Percentiles rank a stretch among this genome's conserved stretches.
Evolutionary conservation across 129 eudicot genomes (phyloP).

Genomic region (Centella asiatica): DNA sequence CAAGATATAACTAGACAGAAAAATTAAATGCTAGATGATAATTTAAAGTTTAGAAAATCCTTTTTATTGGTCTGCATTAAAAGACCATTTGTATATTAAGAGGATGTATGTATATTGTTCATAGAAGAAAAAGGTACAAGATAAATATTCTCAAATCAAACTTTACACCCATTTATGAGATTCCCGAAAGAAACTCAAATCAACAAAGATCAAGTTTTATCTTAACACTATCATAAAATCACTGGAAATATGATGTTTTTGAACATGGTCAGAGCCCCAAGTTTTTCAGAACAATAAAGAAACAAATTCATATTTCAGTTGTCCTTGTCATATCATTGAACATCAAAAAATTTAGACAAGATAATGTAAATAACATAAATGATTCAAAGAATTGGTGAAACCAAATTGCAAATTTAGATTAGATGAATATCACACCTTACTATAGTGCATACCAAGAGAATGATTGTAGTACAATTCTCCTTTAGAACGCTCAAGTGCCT

Average conservation of each 20-base stretch:
- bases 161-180: no score
- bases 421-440: slow-evolving; percentile 61
- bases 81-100: not conserved
- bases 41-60: no score
- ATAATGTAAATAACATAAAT: not conserved
- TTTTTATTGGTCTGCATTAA: not conserved
- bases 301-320: not conserved
- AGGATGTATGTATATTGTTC: no score
- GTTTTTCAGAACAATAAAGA: no score
- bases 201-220: no score
- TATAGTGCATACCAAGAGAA: slow-evolving; percentile 93
- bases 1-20: no score
- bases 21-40: not conserved
- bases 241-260: no score
- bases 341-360: not conserved
- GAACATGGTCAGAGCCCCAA: no score
- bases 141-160: no score
- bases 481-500: slow-evolving; percentile 79
- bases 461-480: slow-evolving; percentile 87
- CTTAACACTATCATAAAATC: no score
- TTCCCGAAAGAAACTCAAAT: no score
- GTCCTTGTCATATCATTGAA: not conserved
- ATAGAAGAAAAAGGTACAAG: no score
- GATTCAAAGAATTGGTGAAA: not conserved
- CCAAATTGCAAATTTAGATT: not conserved